These are phyloP conservation scores for Trametes sp. DNA, from an alignment of 1,284 basidiomycete species.

Conservation along the genomic window DNA sequence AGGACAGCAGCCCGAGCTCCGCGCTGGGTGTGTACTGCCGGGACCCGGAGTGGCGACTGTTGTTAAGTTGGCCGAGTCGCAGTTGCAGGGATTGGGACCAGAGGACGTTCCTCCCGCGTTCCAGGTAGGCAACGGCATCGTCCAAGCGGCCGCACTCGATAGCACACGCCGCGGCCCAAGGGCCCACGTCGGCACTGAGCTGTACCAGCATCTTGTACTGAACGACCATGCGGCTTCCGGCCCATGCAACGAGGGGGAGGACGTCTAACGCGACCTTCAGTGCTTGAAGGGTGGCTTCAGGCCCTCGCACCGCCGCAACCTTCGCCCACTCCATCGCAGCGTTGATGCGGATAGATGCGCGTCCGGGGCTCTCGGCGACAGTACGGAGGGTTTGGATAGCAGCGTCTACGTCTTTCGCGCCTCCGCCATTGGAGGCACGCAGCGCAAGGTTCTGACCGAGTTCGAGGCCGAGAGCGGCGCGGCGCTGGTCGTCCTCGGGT, in stretches of 20 bases:
- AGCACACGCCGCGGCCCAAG: slow-evolving; percentile 20
- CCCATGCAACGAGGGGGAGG: slow-evolving; percentile 14
- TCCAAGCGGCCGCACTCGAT: slow-evolving; percentile 12
- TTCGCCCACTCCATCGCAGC: slow-evolving; percentile 20
- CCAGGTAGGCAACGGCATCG: slow-evolving; percentile 15
- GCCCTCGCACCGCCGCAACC: slow-evolving; percentile 1
- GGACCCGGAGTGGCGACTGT: neutral
- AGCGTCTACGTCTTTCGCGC: neutral
- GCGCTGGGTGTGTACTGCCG: neutral
- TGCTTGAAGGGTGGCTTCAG: slow-evolving; percentile 4
- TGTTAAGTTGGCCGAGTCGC: neutral
- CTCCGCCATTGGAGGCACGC: neutral
- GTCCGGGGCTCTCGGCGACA: slow-evolving; percentile 3
- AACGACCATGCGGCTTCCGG: slow-evolving; percentile 16
- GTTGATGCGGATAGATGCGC: slow-evolving; percentile 5
- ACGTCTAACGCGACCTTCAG: slow-evolving; percentile 17
- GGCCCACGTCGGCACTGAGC: slow-evolving; percentile 9
- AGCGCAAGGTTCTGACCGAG: slow-evolving; percentile 7
- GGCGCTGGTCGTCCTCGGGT: slow-evolving; percentile 5
- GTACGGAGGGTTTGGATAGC: slow-evolving; percentile 2
- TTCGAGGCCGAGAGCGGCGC: slow-evolving; percentile 2
- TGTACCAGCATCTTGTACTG: slow-evolving; percentile 14
- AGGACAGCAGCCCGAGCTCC: slow-evolving; percentile 1
- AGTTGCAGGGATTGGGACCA: slow-evolving; percentile 17
- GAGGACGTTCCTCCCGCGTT: slow-evolving; percentile 18